These are phyloP conservation scores for Penicillium sp. DNA, from an alignment of 2,329 filamentous ascomycete genomes.

Conservation along the genomic window DNA sequence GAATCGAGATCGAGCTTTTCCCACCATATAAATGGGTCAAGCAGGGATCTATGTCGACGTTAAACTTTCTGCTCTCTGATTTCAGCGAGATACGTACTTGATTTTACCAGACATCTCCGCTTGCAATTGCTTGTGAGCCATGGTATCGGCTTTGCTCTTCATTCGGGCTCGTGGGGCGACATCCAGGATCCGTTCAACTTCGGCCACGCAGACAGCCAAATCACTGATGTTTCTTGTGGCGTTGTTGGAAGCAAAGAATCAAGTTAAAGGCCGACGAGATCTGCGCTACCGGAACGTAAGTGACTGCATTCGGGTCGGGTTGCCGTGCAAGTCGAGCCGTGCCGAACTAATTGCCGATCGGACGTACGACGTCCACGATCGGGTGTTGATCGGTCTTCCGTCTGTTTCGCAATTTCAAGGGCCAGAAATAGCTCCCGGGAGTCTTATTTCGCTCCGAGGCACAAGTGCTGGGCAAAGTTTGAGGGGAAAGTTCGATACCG, in stretches of 20 bases:
- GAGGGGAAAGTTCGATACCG: neutral
- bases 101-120: constrained; percentile 1
- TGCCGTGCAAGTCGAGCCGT: constrained; percentile 24
- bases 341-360: constrained; percentile 29
- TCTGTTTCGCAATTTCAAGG: neutral
- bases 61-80: neutral
- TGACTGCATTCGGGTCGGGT: constrained; percentile 25
- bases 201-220: too few species aligned
- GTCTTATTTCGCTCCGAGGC: neutral
- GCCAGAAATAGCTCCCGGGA: neutral
- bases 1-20: constrained; percentile 29
- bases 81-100: constrained; percentile 12
- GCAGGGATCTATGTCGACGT: constrained; percentile 3
- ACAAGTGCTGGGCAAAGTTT: neutral
- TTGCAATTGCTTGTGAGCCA: constrained; percentile 11
- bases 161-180: neutral
- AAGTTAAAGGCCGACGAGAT: constrained; percentile 2
- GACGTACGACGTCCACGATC: neutral
- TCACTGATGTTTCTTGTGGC: neutral
- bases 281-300: neutral
- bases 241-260: neutral
- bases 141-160: neutral
- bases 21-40: constrained; percentile 25
- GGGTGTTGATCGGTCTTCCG: neutral
- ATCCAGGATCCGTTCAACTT: too few species aligned